Base-by-base conservation (phyloP, 495 filamentous ascomycete species). In the Pyronema domesticum region DNA sequence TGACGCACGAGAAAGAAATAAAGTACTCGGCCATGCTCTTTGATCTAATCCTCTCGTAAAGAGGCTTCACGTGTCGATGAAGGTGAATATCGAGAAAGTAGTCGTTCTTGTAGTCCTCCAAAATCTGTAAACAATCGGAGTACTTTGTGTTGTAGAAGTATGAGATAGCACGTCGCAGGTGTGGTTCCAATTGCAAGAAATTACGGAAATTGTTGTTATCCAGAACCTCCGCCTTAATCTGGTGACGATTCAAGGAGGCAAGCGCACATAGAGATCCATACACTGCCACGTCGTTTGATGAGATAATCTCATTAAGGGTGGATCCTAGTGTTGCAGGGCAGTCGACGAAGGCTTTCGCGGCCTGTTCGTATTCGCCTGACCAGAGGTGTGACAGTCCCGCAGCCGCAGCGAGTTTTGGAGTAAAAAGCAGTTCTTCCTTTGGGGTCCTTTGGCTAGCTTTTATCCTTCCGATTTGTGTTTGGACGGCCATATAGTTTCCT, bases 21-120 rank as follows among this genome's bases (percentile, higher is more conserved):
- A 87, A 78, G 66, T 94, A 96, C 65, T 95, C 86, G 49, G 89
- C 76, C 56, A 98, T 95, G 52, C 87, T 83, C 67, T 95, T 95
- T 60, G 76, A 83, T 57, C 93, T 77, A 61, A 98, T 83, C 45
- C 72, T 68, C 17, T 73, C 69, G 69, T 84, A 87, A 23, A 98
- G 70, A 4, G 70, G 70, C n/a, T 71, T 59, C 14, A 94, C 71
- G 50, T 91, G 84, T 49, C 74, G 78, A 43, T 88, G 82, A 4
- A 98, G 76, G 65, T 95, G 81, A 36, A 95, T 71, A 62, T 98
- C 93, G 9, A 95, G 80, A 14, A 89, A 72, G 62, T 89, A 96
- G 67, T 98, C 93, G 7, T 78, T 68, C 48, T 76, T 79, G 68
- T 91, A 88, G 30, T 76, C 74, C 54, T 93, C 84, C 10, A 98